phyloP scores from a whole-genome alignment of 768 basidiomycete species.

The Auricularia auricula-judae region DNA sequence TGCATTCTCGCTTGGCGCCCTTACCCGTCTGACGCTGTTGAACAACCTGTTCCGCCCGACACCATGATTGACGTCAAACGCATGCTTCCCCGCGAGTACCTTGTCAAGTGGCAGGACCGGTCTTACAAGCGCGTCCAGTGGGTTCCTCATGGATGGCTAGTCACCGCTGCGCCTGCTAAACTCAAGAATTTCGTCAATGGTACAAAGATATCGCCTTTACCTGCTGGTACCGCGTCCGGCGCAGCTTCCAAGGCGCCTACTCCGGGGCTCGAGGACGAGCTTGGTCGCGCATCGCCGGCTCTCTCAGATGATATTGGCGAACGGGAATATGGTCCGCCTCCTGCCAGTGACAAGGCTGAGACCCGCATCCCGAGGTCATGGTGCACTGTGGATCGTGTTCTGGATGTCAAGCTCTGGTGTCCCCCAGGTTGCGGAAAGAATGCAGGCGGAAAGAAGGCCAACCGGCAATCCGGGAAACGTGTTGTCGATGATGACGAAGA shows the following conservation, averaged over 20 bases:
- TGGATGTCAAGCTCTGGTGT: conserved; percentile 66
- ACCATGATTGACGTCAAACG: conserved; percentile 42
- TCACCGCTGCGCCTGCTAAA: conserved; percentile 50
- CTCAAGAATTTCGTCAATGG: conserved; percentile 74
- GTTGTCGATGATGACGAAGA: conserved; percentile 17
- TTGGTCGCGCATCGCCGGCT: conserved; percentile 3
- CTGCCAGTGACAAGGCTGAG: conserved; percentile 51
- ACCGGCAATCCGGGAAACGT: conserved; percentile 16
- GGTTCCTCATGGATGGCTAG: conserved; percentile 90
- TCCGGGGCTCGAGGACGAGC: not conserved
- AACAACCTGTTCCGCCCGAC: conserved; percentile 30
- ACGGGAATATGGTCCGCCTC: conserved; percentile 31
- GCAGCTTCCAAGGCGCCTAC: not conserved
- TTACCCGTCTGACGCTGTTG: conserved; percentile 53
- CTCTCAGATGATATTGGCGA: conserved; percentile 32
- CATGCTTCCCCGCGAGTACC: conserved; percentile 75
- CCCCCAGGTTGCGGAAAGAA: conserved; percentile 20
- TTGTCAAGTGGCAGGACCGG: conserved; percentile 77
- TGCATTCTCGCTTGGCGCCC: conserved; percentile 90
- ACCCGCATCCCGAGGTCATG: conserved; percentile 63
- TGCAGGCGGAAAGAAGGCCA: conserved; percentile 8
- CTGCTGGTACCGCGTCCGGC: conserved; percentile 23
- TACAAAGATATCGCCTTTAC: conserved; percentile 54
- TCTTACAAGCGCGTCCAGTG: conserved; percentile 75
- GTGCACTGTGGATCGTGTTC: conserved; percentile 86